Conservation (phyloP, 1,139 yeast genomes). For the Blastobotrys capitulatus region DNA sequence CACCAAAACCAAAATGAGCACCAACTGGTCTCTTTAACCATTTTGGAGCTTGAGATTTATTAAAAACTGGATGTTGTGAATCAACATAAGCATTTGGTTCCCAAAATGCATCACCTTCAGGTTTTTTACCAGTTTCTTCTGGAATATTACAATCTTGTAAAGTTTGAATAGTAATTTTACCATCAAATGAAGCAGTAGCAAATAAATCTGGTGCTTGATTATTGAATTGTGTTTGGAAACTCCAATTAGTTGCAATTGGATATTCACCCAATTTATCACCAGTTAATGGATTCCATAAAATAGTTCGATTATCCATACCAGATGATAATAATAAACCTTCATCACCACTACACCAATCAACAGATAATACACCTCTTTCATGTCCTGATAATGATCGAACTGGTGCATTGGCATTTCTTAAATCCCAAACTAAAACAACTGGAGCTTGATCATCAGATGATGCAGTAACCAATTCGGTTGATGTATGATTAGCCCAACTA, state of each 20-base stretch:
- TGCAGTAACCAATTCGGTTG: constrained; percentile 84
- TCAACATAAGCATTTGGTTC: constrained; percentile 61
- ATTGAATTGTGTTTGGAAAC: constrained; percentile 81
- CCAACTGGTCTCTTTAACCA: constrained; percentile 80
- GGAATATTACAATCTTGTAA: constrained; percentile 67
- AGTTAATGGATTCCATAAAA: constrained; percentile 82
- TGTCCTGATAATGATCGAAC: constrained; percentile 74
- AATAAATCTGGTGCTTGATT: constrained; percentile 84
- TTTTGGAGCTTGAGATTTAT: constrained; percentile 72
- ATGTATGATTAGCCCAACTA: constrained; percentile 81
- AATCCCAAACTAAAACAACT: constrained; percentile 84
- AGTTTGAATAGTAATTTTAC: constrained; percentile 76
- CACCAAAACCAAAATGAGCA: constrained; percentile 91
- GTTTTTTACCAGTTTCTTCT: constrained; percentile 40
- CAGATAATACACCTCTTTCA: constrained; percentile 76
- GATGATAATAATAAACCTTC: constrained; percentile 72
- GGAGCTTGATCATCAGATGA: constrained; percentile 79
- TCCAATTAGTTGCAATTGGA: constrained; percentile 93
- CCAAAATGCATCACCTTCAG: constrained; percentile 79
- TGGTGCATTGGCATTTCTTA: constrained; percentile 89
- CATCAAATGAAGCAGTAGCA: constrained; percentile 92
- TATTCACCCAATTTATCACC: constrained; percentile 68
- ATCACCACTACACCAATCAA: constrained; percentile 93
- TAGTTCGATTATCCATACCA: constrained; percentile 85
- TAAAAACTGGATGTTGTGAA: constrained; percentile 59